Conservation (phyloP, 768 basidiomycete genomes). For the Boletus tomentosulus region DNA sequence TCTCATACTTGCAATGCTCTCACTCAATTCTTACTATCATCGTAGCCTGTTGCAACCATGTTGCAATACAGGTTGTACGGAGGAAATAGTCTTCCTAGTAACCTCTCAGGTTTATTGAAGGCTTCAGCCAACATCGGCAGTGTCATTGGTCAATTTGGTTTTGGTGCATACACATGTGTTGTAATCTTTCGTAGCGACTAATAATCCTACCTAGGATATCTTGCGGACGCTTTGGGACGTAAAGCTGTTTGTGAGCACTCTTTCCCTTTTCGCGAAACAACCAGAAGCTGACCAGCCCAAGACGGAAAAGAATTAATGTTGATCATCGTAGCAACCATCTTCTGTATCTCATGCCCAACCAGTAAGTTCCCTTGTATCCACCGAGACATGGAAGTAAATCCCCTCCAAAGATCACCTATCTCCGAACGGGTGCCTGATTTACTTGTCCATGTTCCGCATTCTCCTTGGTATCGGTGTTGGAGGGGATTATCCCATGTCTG, state of each 20-base stretch:
- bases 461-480: slow-evolving; percentile 76
- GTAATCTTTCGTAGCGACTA: not conserved
- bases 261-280: not conserved
- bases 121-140: slow-evolving; percentile 69
- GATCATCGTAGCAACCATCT: slow-evolving; percentile 73
- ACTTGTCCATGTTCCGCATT: slow-evolving; percentile 63
- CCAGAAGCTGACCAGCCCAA: slow-evolving; percentile 21
- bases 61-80: slow-evolving; percentile 60
- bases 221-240: slow-evolving; percentile 64
- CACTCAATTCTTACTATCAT: not conserved
- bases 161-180: slow-evolving; percentile 37
- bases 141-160: slow-evolving; percentile 64
- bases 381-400: not conserved
- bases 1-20: not conserved
- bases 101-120: slow-evolving; percentile 60
- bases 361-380: slow-evolving; percentile 26
- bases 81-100: slow-evolving; percentile 46
- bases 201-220: slow-evolving; percentile 41
- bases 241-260: slow-evolving; percentile 54
- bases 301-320: slow-evolving; percentile 79
- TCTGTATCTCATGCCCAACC: slow-evolving; percentile 63
- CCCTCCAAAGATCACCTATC: slow-evolving; percentile 41
- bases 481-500: slow-evolving; percentile 78
- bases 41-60: slow-evolving; percentile 63
- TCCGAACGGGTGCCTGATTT: slow-evolving; percentile 52